These are phyloP conservation scores for Xylaria palmicola DNA, from an alignment of 495 filamentous ascomycete genomes.

Conservation along the genomic window DNA sequence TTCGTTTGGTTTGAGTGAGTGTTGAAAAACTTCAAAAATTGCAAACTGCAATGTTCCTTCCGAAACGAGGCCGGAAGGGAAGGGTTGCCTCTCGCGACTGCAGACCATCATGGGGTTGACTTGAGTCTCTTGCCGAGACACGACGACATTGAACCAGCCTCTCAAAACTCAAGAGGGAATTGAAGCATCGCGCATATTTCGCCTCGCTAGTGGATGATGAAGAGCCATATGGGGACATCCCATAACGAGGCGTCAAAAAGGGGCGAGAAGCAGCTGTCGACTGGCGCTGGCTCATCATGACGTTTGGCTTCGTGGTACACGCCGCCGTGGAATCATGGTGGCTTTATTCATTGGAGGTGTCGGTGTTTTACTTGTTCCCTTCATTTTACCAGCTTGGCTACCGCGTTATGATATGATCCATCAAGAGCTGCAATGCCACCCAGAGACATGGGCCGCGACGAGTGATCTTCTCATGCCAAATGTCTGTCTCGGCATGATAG, in stretches of 20 bases:
- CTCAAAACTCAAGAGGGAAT: not conserved
- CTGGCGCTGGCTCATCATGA: not conserved
- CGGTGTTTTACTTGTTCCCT: not conserved
- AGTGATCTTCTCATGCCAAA: conserved; percentile 1
- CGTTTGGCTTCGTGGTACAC: not conserved
- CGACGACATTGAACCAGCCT: not conserved
- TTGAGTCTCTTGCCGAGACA: not conserved
- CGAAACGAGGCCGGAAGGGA: not conserved
- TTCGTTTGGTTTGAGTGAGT: not conserved
- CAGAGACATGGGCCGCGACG: not conserved
- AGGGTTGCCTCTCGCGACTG: not conserved
- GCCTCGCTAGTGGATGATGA: not conserved
- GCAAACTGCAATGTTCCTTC: not conserved
- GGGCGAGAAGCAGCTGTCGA: not conserved
- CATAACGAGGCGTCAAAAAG: not conserved
- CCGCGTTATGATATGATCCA: not conserved
- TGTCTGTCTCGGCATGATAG: not conserved
- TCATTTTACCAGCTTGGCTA: not conserved
- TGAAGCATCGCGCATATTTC: not conserved
- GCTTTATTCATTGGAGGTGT: not conserved
- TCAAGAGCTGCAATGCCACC: not conserved
- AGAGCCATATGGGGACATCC: not conserved
- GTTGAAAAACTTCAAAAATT: not conserved
- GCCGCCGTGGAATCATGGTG: not conserved
- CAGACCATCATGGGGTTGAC: no score